Evolutionary conservation across 352 stramenopile genomes (phyloP).

Genomic region (Globisporangium parvum): DNA sequence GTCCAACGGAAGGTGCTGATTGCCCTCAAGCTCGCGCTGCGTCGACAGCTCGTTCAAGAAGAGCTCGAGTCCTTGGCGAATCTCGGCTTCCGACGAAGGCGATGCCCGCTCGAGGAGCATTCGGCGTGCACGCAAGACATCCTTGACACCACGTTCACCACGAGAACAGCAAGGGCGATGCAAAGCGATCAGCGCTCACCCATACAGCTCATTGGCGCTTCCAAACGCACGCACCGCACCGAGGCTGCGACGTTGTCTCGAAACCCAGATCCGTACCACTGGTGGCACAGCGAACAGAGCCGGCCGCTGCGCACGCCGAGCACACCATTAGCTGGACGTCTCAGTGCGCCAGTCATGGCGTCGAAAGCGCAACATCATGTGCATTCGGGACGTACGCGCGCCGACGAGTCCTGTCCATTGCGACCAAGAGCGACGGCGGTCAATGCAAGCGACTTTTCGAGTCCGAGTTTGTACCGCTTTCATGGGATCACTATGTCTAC

Average conservation of each 20-base stretch:
- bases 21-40: constrained; percentile 20
- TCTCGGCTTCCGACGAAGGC: constrained; percentile 12
- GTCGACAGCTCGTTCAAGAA: constrained; percentile 41
- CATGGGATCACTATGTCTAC: too few relatives aligned
- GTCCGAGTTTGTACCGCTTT: too few relatives aligned
- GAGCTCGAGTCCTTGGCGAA: constrained; percentile 30
- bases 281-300: constrained; percentile 40
- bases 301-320: constrained; percentile 11
- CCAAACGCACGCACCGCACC: constrained; percentile 26
- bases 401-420: too few relatives aligned
- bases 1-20: constrained; percentile 28
- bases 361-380: neutral
- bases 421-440: too few relatives aligned
- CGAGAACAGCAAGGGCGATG: neutral
- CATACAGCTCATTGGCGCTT: neutral
- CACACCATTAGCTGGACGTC: neutral
- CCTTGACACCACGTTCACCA: constrained; percentile 16
- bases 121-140: constrained; percentile 41
- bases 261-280: constrained; percentile 38
- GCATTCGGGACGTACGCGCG: too few relatives aligned
- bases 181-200: constrained; percentile 3
- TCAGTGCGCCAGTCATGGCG: neutral
- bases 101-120: constrained; percentile 47
- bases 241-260: constrained; percentile 42
- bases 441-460: too few relatives aligned